These are phyloP conservation scores for Crataegus laevigata DNA, from an alignment of 306 rosid genomes.

Conservation along the genomic window DNA sequence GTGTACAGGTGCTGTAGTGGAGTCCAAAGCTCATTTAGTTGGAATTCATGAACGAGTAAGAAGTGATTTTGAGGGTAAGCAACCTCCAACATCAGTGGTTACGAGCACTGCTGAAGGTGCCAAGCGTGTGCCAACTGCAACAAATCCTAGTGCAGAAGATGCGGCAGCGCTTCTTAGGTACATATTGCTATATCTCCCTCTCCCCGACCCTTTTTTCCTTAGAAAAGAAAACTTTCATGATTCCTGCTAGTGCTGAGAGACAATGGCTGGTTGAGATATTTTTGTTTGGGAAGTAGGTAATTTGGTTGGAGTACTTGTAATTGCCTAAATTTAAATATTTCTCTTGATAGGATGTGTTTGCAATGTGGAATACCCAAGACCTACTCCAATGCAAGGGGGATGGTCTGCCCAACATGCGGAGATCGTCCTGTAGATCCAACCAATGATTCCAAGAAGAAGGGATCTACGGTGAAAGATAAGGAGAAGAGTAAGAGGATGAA, in stretches of 20 bases:
- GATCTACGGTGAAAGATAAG: conserved; percentile 76
- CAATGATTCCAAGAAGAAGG: conserved; percentile 70
- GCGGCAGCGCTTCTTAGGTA: conserved; percentile 72
- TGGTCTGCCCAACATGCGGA: conserved; percentile 85
- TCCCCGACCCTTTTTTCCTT: neutral
- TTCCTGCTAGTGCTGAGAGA: neutral
- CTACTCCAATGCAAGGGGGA: conserved; percentile 66
- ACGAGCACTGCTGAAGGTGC: conserved; percentile 34
- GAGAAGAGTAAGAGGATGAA: conserved; percentile 89
- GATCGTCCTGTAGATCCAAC: conserved; percentile 54
- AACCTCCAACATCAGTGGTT: conserved; percentile 45
- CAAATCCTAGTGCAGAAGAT: conserved; percentile 94
- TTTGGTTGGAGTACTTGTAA: neutral
- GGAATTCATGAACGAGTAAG: conserved; percentile 98
- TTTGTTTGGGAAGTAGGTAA: neutral
- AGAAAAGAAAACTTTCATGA: too few species aligned
- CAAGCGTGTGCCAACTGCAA: conserved; percentile 58
- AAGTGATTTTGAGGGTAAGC: conserved; percentile 64
- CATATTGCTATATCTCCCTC: neutral
- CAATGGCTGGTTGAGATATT: neutral
- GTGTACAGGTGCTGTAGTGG: conserved; percentile 62
- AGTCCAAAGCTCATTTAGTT: conserved; percentile 76
- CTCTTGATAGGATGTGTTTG: conserved; percentile 64
- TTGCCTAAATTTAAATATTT: neutral
- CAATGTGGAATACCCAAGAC: conserved; percentile 95